Evolutionary conservation across 805 yeast species (phyloP).

Genomic region (Starmera pachycereana): DNA sequence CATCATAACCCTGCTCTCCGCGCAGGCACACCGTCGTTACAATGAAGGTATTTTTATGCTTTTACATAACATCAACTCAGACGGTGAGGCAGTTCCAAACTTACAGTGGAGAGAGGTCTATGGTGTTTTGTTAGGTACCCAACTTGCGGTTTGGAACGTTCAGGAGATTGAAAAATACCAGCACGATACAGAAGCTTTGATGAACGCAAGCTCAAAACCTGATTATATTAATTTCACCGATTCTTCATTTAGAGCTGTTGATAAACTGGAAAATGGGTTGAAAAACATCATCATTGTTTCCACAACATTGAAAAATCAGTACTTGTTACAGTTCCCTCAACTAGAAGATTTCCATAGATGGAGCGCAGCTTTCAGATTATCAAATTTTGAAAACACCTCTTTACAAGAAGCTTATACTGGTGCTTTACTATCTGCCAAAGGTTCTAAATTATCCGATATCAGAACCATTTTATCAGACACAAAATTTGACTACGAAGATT

Average conservation of each 20-base stretch:
- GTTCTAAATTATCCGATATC: conserved; percentile 79
- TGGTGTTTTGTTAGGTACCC: conserved; percentile 85
- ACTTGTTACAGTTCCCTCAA: conserved; percentile 66
- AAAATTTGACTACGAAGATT: conserved; percentile 80
- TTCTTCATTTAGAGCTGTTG: conserved; percentile 70
- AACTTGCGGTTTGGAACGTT: conserved; percentile 88
- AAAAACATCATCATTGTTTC: conserved; percentile 74
- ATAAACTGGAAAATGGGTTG: conserved; percentile 53
- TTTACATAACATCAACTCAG: conserved; percentile 63
- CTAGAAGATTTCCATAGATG: conserved; percentile 57
- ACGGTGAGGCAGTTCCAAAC: conserved; percentile 71
- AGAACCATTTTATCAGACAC: conserved; percentile 77
- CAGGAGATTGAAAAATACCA: conserved; percentile 45
- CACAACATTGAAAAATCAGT: conserved; percentile 86
- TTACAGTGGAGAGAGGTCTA: conserved; percentile 89
- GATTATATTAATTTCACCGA: conserved; percentile 86
- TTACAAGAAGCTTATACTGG: conserved; percentile 96
- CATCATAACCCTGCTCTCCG: conserved; percentile 61
- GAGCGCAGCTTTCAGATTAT: conserved; percentile 75
- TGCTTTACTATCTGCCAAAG: conserved; percentile 85
- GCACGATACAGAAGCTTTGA: conserved; percentile 33
- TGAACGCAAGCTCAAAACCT: conserved; percentile 62
- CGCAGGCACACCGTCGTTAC: conserved; percentile 68
- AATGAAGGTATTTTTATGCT: conserved; percentile 70
- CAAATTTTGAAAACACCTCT: conserved; percentile 70